Evolutionary conservation across 2,329 filamentous ascomycete genomes (phyloP), one percentile per base, ranked within the genome.

Genomic region (Oidium heveae): DNA sequence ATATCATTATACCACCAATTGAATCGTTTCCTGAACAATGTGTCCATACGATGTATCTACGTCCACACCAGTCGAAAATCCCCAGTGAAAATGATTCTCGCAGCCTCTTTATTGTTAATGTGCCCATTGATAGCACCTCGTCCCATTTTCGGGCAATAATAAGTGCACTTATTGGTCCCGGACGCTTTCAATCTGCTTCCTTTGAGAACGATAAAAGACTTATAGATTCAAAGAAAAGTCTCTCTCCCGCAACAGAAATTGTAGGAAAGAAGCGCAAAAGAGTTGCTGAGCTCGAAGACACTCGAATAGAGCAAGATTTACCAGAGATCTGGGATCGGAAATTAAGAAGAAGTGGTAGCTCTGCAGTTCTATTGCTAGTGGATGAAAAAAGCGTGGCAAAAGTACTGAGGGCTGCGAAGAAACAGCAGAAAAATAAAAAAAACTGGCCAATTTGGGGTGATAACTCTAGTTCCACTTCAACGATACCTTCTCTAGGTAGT

Each of bases 61-160:
- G 86, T 59, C 79, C 79, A 55, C 88, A 96, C 68, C 74, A 80
- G 49, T 87, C 89, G 57, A 86, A 83, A 68, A 74, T 84, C 43
- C 79, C 84, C 15, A 83, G 82, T 8, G 72, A 75, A 55, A 75
- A 84, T 66, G 83, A 89, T 61, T 71, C 77, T 16, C 80, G 88
- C 61, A 87, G 84, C 57, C 74, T 98, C 18, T 98, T 94, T 68
- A 66, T 94, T n/a, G 84, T 88, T 59, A 96, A 98, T 63, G 70
- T 93, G 0, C 91, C 91, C 7, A 73, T 82, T 58, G 88, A 95
- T 64, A 81, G 86, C 56, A 93, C 86, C 4, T 80, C 86, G 55
- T 67, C 72, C 0, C 84, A 88, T 62, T 73, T 96, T 44, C 80
- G 86, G 47, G 73, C 79, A 44, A 70, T 96, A 0, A 93, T 96